Conservation (phyloP, 768 basidiomycete species). For the Suillus paluster region DNA sequence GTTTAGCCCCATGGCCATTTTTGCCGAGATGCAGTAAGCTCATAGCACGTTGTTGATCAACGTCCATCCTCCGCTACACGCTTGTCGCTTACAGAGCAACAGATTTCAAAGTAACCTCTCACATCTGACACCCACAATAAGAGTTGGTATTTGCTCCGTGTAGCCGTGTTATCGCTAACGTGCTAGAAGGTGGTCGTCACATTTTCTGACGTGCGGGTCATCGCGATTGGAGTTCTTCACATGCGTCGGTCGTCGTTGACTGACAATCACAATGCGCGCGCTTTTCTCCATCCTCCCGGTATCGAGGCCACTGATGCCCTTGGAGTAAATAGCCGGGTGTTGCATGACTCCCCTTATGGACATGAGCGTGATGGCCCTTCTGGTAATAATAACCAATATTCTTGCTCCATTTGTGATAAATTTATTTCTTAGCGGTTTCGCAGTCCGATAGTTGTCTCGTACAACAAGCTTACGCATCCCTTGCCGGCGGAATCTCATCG, state of each 20-base stretch:
- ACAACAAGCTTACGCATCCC: constrained; percentile 56
- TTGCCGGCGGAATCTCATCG: constrained; percentile 56
- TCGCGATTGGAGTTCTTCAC: constrained; percentile 70
- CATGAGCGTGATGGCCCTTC: constrained; percentile 9
- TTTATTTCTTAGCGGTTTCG: constrained; percentile 5
- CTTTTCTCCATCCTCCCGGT: constrained; percentile 72
- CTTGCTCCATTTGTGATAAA: constrained; percentile 8
- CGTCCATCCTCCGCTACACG: constrained; percentile 7
- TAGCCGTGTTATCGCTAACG: constrained; percentile 11
- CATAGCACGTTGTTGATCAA: neutral
- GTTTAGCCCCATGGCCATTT: constrained; percentile 69
- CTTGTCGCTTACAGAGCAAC: constrained; percentile 1
- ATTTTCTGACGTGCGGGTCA: constrained; percentile 70
- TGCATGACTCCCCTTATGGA: neutral
- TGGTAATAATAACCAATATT: constrained; percentile 10
- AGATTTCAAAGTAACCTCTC: constrained; percentile 72
- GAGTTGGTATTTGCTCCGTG: constrained; percentile 47
- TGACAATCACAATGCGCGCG: constrained; percentile 70
- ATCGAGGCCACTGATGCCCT: constrained; percentile 41
- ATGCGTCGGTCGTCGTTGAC: constrained; percentile 58
- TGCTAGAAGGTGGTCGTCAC: constrained; percentile 63
- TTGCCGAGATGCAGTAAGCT: constrained; percentile 77
- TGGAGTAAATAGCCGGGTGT: neutral
- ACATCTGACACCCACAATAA: constrained; percentile 67
- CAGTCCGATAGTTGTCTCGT: constrained; percentile 24